Conservation (phyloP, 2,329 filamentous ascomycete species). For the Ophiostoma perfectum region DNA sequence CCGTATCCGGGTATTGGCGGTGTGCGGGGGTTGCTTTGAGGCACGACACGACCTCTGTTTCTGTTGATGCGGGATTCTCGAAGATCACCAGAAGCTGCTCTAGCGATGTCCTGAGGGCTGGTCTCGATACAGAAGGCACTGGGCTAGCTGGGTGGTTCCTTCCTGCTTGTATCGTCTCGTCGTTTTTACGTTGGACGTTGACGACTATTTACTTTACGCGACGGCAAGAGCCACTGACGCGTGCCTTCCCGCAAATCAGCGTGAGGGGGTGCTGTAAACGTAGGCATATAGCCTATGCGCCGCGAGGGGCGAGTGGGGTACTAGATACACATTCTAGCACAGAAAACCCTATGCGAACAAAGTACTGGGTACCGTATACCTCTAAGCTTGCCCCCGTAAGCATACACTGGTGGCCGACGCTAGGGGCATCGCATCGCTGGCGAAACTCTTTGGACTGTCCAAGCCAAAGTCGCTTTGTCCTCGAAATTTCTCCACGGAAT, state of each 20-base stretch:
- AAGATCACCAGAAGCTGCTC: background rate
- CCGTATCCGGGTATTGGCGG: constrained; percentile 10
- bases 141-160: background rate
- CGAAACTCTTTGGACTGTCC: background rate
- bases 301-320: background rate
- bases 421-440: constrained; percentile 12
- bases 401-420: background rate
- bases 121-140: background rate
- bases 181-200: background rate
- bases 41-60: background rate
- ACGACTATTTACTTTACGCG: constrained; percentile 15
- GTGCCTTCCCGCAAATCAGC: constrained; percentile 14
- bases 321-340: background rate
- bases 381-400: no score
- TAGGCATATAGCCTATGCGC: background rate
- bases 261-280: constrained; percentile 11
- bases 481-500: constrained; percentile 19
- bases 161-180: background rate
- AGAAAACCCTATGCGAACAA: background rate
- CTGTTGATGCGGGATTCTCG: background rate
- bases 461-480: constrained; percentile 17
- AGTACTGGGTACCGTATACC: background rate
- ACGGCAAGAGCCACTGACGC: constrained; percentile 21
- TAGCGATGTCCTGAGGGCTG: background rate
- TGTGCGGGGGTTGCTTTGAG: background rate